These are phyloP conservation scores for Planoprotostelium fungivorum DNA, from an alignment of 78 protist species.

Conservation along the genomic window DNA sequence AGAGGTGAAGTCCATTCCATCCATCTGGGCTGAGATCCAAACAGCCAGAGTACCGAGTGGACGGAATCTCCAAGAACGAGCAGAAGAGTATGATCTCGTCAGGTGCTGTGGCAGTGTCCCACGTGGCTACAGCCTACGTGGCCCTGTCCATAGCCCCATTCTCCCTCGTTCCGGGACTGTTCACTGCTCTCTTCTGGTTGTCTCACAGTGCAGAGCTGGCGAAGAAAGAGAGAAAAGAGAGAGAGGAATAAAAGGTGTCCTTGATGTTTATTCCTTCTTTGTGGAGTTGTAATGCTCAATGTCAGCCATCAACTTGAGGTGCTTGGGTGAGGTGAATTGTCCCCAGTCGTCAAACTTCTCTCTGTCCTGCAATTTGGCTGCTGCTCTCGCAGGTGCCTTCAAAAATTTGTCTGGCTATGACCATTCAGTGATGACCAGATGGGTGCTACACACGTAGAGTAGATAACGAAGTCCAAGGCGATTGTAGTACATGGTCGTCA, in stretches of 20 bases:
- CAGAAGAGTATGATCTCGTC: not conserved
- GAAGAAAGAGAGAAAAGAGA: too few relatives aligned
- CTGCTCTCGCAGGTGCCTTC: not conserved
- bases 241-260: too few relatives aligned
- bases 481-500: conserved; percentile 45
- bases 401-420: not conserved
- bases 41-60: not conserved
- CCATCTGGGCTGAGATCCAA: not conserved
- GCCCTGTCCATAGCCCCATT: not conserved
- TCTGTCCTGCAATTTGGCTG: not conserved
- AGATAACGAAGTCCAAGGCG: conserved; percentile 57
- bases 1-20: not conserved
- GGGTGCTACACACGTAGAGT: conserved; percentile 4
- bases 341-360: not conserved
- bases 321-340: not conserved
- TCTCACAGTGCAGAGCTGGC: too few relatives aligned
- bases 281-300: not conserved
- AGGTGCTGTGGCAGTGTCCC: not conserved
- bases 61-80: not conserved
- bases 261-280: not conserved
- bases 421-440: not conserved
- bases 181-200: too few relatives aligned
- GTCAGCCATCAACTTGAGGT: not conserved
- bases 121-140: not conserved
- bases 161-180: not conserved